A percentile compares a stretch with the other conserved stretches of the same genome.
Conservation (phyloP, 768 basidiomycete genomes). For the Suillus decipiens region DNA sequence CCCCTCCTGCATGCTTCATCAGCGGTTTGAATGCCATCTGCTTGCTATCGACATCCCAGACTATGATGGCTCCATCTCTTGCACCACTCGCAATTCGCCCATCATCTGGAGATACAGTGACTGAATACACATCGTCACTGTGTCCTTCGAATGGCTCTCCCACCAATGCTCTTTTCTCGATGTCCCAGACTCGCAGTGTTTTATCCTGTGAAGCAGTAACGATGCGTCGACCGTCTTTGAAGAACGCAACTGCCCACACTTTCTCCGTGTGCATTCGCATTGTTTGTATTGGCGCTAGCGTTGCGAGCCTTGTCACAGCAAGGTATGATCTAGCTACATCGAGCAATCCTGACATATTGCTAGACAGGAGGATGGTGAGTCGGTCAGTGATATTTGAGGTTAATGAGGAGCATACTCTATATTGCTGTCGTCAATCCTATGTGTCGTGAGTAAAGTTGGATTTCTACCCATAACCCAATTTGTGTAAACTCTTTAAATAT, state of each 20-base stretch:
- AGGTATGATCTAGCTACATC: neutral
- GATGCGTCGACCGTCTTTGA: slow-evolving; percentile 26
- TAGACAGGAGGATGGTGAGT: neutral
- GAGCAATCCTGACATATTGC: neutral
- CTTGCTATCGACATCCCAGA: slow-evolving; percentile 18
- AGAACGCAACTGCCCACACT: slow-evolving; percentile 25
- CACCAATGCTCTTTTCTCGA: slow-evolving; percentile 20
- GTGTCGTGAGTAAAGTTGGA: neutral
- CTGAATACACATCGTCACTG: slow-evolving; percentile 25
- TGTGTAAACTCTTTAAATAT: no score
- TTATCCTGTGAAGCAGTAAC: slow-evolving; percentile 28
- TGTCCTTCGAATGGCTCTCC: slow-evolving; percentile 23
- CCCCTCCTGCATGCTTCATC: slow-evolving; percentile 26
- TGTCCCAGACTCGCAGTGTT: slow-evolving; percentile 30
- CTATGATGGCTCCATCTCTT: slow-evolving; percentile 27
- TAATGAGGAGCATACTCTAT: neutral
- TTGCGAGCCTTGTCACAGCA: neutral
- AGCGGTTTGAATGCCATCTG: slow-evolving; percentile 22
- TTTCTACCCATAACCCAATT: neutral
- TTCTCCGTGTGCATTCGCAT: neutral
- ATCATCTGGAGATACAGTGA: slow-evolving; percentile 30
- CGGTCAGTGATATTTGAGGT: neutral
- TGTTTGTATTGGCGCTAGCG: neutral
- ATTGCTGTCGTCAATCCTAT: neutral
- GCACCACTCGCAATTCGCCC: slow-evolving; percentile 29